Percentiles rank a stretch among this genome's conserved stretches.
phyloP scores from a whole-genome alignment of 2,329 filamentous ascomycete genomes.

The Teratosphaeria pseudoeucalypti region DNA sequence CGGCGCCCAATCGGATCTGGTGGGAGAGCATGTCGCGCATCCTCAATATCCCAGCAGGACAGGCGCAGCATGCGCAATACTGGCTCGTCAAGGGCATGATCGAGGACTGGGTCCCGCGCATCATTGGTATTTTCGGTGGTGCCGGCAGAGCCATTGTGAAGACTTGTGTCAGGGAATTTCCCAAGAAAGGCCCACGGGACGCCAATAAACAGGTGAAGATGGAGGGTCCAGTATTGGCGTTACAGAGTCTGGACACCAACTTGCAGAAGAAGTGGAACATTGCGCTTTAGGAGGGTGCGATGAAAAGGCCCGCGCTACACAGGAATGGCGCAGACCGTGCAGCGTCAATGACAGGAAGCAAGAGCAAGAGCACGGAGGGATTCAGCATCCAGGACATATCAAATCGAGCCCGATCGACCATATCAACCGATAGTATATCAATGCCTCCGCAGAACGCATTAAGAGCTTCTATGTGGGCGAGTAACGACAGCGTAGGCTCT shows the following conservation, averaged over 20 bases:
- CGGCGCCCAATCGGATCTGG: conserved; percentile 68
- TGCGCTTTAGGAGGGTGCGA: conserved; percentile 3
- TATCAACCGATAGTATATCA: not conserved
- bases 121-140: conserved; percentile 72
- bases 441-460: not conserved
- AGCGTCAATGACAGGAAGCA: not conserved
- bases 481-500: not conserved
- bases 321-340: not conserved
- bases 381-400: not conserved
- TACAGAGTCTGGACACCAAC: conserved; percentile 4
- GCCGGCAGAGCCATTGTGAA: conserved; percentile 62
- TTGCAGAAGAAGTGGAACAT: conserved; percentile 3
- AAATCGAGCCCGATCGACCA: not conserved
- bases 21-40: conserved; percentile 72
- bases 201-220: not conserved
- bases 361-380: not conserved
- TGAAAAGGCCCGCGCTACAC: not conserved
- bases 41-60: conserved; percentile 57
- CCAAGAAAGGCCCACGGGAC: conserved; percentile 5
- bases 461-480: not conserved
- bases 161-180: conserved; percentile 9
- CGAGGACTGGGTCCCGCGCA: conserved; percentile 58
- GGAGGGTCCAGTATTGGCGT: conserved; percentile 1
- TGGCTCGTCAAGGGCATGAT: conserved; percentile 43
- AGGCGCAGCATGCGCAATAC: conserved; percentile 38